Base-by-base conservation (phyloP, 2,329 filamentous ascomycete genomes). In the Venturia nashicola region DNA sequence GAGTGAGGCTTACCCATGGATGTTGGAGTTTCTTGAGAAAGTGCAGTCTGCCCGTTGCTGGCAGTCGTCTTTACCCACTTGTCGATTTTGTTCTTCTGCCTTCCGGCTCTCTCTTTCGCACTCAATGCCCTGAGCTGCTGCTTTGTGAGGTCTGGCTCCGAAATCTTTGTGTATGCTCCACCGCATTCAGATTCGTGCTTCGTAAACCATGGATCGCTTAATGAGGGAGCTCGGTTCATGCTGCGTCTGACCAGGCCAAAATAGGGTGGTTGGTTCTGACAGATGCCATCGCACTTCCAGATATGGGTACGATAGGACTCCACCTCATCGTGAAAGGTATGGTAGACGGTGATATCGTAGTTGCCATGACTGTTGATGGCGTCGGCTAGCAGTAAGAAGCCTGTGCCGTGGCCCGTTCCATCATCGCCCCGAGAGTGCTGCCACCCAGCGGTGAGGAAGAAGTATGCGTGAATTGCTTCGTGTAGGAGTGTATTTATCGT, bases 311-410 rank as follows among this genome's bases (percentile, higher is more conserved):
- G 71, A 65, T 76, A 79, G 68, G 73, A 76, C 23, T 78, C 76
- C 14, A 79, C 76, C 67, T 79, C 76, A 44, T 78, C 76, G 65
- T 78, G 76, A 63, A 79, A 79, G 3, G 74, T 76, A 67, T 78
- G 77, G 65, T 72, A 78, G 12, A 78, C 68, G 39, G 76, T 76
- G 34, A 79, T 69, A 3, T 73, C 66, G 63, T 78, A 78, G 61
- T 67, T 69, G 46, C 75, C 75, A 64, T 78, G 76, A 61, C 71
- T 73, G 65, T 77, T 79, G 64, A 79, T 76, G n/a, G 76, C 74
- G 64, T 77, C 74, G 2, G 77, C 76, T 1, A 78, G 70, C 18
- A 77, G 67, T 55, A 76, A 73, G 64, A 78, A 78, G 5, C 76
- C 77, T 11, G 66, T 66, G 1, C 76, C 77, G 64, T 79, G 77